Evolutionary conservation across 768 basidiomycete genomes (phyloP), one percentile per base, ranked within the genome.

Genomic region (Neoboletus brunneissimus): DNA sequence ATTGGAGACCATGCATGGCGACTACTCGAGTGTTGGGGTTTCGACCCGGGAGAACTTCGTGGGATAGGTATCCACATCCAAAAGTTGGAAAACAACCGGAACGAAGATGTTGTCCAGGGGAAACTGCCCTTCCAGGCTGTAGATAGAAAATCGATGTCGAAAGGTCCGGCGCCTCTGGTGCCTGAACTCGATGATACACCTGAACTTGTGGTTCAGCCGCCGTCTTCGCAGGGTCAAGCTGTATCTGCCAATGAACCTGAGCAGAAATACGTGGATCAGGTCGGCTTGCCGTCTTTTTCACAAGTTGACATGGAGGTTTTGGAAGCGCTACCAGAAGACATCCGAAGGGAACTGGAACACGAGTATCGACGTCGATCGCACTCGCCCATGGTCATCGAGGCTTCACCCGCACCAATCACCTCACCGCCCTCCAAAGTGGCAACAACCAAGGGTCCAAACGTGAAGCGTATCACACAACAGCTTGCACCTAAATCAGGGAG

Each of bases 21-120:
- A 57, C 72, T 97, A 16, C 76, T 96, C 31, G 77, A 81, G 62
- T 79, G 82, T 1, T 86, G 94, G 69, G 76, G 80, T 37, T 88
- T 97, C 48, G 89, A 93, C 59, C 85, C 94, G 0, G 82, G 77
- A 56, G 96, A 98, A 59, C 75, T 98, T n/a, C 81, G 96, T 22
- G 96, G 96, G 1, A 82, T 98, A 54, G 94, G 91, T 0, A 87
- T 98, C 9, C 93, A 95, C 64, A 83, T 98, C 13, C 86, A 89
- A 65, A 98, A 94, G 68, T 79, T 98, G 5, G 93, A 97, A 71
- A 75, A 79, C 8, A 63, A 68, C 4, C 65, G 67, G 23, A 64
- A 60, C 15, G 64, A 68, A 11, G 75, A 77, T 16, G 61, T 72
- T 5, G 87, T 84, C 1, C 93, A 94, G 66, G 79, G 74, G 3